Conservation (phyloP, 2,329 filamentous ascomycete genomes). For the Stagonosporopsis rhizophila region DNA sequence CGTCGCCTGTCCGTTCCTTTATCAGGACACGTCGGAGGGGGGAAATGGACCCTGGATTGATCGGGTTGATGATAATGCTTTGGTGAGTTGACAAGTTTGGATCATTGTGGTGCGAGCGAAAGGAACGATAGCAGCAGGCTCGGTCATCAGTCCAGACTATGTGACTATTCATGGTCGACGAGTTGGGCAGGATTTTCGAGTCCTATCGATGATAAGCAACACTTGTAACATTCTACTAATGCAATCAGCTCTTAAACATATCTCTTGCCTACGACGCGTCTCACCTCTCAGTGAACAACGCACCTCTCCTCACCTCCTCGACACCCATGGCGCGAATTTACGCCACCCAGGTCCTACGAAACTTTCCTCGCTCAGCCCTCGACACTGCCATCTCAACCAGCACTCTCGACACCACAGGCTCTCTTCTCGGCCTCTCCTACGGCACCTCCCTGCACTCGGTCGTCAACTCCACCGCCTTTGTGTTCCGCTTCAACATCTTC, state of each 20-base stretch:
- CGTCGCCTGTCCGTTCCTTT: slow-evolving; percentile 42
- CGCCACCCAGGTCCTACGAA: slow-evolving; percentile 38
- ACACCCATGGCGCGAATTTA: slow-evolving; percentile 34
- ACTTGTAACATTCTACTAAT: not conserved
- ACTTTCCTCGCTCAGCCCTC: slow-evolving; percentile 18
- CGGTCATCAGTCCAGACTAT: not conserved
- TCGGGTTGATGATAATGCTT: slow-evolving; percentile 36
- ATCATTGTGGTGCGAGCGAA: not conserved
- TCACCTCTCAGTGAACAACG: slow-evolving; percentile 37
- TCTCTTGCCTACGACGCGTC: slow-evolving; percentile 37
- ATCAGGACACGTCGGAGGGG: slow-evolving; percentile 39
- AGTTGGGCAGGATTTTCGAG: not conserved
- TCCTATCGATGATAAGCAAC: not conserved
- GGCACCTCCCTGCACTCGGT: slow-evolving; percentile 32
- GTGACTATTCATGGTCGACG: not conserved
- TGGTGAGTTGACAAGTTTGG: slow-evolving; percentile 23
- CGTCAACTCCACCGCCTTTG: slow-evolving; percentile 23
- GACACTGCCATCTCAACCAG: slow-evolving; percentile 19
- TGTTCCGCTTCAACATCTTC: slow-evolving; percentile 43
- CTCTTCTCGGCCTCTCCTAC: slow-evolving; percentile 41
- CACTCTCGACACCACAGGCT: slow-evolving; percentile 25
- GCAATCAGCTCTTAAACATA: slow-evolving; percentile 39
- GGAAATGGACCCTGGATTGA: slow-evolving; percentile 34
- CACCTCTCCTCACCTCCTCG: slow-evolving; percentile 26
- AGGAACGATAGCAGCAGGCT: not conserved